A percentile compares a stretch with the other conserved stretches of the same genome.
phyloP scores from a whole-genome alignment of 345 rosid genomes.

The Bruguiera sexangula region DNA sequence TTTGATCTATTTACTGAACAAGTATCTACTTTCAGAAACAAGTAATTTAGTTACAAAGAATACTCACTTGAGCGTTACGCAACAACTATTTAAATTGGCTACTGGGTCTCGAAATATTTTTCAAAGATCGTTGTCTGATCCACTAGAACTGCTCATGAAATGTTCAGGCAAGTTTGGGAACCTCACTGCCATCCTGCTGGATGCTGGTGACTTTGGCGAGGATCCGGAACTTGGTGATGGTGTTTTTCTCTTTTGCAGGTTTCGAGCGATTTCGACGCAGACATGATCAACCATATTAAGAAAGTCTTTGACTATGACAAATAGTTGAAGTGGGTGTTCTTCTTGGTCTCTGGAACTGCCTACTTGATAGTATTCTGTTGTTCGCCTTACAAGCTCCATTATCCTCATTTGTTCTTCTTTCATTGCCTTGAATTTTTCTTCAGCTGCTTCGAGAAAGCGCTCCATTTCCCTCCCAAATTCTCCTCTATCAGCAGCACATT shows the following conservation, averaged over 20 bases:
- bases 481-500: conserved; percentile 30
- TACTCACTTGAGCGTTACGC: not conserved
- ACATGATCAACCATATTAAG: conserved; percentile 75
- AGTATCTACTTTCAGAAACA: conserved; percentile 10
- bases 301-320: conserved; percentile 66
- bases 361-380: conserved; percentile 76
- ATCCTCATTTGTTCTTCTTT: conserved; percentile 53
- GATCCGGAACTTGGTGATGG: conserved; percentile 24
- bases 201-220: conserved; percentile 28
- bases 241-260: conserved; percentile 51
- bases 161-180: conserved; percentile 63
- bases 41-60: conserved; percentile 19
- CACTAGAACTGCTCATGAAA: conserved; percentile 62
- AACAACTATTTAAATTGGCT: conserved; percentile 27
- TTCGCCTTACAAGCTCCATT: conserved; percentile 59
- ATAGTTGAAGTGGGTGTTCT: conserved; percentile 52
- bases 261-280: conserved; percentile 61
- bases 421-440: conserved; percentile 44
- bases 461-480: conserved; percentile 55
- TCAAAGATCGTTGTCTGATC: conserved; percentile 62
- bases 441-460: conserved; percentile 53
- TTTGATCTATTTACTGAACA: not conserved
- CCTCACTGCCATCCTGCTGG: conserved; percentile 36
- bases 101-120: not conserved
- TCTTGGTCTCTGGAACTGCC: conserved; percentile 45